phyloP scores from a whole-genome alignment of 345 rosid species.

The Sisymbrium irio region DNA sequence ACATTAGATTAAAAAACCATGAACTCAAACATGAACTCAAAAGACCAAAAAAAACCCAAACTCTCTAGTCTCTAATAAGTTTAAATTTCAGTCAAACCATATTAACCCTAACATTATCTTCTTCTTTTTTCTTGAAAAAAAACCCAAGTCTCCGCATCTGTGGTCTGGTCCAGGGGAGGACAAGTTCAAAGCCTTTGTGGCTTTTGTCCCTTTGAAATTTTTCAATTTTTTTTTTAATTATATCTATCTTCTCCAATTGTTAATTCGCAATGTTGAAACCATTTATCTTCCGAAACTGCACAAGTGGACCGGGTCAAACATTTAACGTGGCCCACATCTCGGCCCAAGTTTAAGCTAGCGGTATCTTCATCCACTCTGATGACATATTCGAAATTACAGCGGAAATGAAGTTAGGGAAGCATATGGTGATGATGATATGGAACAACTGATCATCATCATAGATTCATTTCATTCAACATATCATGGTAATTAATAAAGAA shows the following conservation, averaged over 20 bases:
- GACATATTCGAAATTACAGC: constrained; percentile 19
- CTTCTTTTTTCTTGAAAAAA: too few species aligned
- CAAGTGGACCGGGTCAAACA: not conserved
- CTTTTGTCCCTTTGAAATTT: too few species aligned
- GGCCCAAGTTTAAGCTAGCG: constrained; percentile 14
- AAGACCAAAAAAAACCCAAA: too few species aligned
- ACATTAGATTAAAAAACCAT: too few species aligned
- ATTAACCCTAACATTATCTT: too few species aligned
- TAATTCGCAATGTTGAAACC: not conserved
- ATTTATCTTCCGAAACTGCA: not conserved
- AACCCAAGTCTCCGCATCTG: too few species aligned
- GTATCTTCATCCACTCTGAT: not conserved
- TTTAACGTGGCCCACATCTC: not conserved
- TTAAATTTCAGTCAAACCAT: too few species aligned
- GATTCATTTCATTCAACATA: not conserved
- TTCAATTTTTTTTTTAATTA: too few species aligned
- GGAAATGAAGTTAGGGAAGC: not conserved
- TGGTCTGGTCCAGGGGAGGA: too few species aligned
- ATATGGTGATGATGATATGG: not conserved
- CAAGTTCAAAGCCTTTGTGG: too few species aligned
- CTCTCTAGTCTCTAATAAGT: too few species aligned
- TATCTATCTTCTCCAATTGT: not conserved
- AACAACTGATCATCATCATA: not conserved
- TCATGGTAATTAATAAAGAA: not conserved
- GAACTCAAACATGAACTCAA: too few species aligned